Evolutionary conservation across 345 rosid species (phyloP).

Genomic region (Populus nigra): DNA sequence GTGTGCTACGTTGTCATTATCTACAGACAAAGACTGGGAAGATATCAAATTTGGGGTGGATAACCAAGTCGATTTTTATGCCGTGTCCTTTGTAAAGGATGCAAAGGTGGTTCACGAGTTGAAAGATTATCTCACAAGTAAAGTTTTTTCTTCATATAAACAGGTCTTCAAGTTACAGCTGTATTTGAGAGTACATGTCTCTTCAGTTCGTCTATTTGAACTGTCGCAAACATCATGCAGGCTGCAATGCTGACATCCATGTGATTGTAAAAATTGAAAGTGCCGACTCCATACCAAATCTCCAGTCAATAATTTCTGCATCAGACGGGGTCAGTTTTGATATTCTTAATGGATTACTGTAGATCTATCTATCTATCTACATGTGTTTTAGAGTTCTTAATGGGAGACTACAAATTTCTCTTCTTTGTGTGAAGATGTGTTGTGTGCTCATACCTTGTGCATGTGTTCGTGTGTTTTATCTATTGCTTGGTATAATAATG

Average conservation of each 20-base stretch:
- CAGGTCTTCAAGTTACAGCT: background rate
- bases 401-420: background rate
- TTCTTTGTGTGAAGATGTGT: background rate
- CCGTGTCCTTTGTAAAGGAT: conserved; percentile 96
- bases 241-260: conserved; percentile 77
- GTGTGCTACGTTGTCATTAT: background rate
- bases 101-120: conserved; percentile 86
- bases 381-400: background rate
- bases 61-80: conserved; percentile 91
- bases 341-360: background rate
- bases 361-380: background rate
- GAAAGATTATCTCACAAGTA: conserved; percentile 82
- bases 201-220: conserved; percentile 15
- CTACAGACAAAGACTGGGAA: conserved; percentile 95
- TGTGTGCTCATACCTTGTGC: background rate
- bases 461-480: background rate
- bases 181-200: background rate
- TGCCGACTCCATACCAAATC: conserved; percentile 91
- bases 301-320: conserved; percentile 80
- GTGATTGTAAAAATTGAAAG: conserved; percentile 89
- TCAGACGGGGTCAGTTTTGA: conserved; percentile 87
- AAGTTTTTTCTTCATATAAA: background rate
- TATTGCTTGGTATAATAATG: background rate
- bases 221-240: conserved; percentile 39
- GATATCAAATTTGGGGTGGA: conserved; percentile 98